These are phyloP conservation scores for Aspergillus sp. DNA, from an alignment of 2,329 filamentous ascomycete species.

Conservation along the genomic window DNA sequence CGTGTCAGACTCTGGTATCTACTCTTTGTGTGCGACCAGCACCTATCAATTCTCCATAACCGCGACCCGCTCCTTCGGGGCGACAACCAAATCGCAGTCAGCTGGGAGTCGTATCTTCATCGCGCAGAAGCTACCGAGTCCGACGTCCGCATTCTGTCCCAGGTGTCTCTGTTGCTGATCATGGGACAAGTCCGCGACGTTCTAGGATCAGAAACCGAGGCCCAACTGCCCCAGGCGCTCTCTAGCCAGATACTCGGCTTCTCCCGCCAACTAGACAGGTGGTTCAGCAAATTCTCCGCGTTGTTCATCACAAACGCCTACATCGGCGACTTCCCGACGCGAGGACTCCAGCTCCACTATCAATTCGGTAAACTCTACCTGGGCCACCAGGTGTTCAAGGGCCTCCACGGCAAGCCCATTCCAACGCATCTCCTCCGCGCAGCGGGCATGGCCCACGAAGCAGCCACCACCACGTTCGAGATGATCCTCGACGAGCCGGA, in stretches of 20 bases:
- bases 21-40: constrained; percentile 38
- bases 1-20: constrained; percentile 36
- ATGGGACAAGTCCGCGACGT: constrained; percentile 37
- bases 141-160: constrained; percentile 33
- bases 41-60: constrained; percentile 37
- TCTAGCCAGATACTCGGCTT: constrained; percentile 28
- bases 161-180: constrained; percentile 35
- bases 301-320: constrained; percentile 23
- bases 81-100: constrained; percentile 35
- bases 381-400: constrained; percentile 48
- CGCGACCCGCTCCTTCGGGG: constrained; percentile 34
- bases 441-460: constrained; percentile 28
- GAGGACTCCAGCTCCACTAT: constrained; percentile 48
- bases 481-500: constrained; percentile 38
- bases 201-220: constrained; percentile 31
- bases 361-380: constrained; percentile 51
- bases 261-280: constrained; percentile 28
- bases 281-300: constrained; percentile 26
- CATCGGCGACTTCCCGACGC: constrained; percentile 47
- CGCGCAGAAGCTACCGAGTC: constrained; percentile 32
- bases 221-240: constrained; percentile 23
- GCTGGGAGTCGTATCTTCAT: constrained; percentile 33
- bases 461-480: constrained; percentile 39
- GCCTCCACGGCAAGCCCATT: constrained; percentile 37
- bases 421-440: constrained; percentile 30